Evolutionary conservation across 1,139 yeast genomes (phyloP), one percentile per base, ranked within the genome.

Genomic region (Yamadazyma atlantica): DNA sequence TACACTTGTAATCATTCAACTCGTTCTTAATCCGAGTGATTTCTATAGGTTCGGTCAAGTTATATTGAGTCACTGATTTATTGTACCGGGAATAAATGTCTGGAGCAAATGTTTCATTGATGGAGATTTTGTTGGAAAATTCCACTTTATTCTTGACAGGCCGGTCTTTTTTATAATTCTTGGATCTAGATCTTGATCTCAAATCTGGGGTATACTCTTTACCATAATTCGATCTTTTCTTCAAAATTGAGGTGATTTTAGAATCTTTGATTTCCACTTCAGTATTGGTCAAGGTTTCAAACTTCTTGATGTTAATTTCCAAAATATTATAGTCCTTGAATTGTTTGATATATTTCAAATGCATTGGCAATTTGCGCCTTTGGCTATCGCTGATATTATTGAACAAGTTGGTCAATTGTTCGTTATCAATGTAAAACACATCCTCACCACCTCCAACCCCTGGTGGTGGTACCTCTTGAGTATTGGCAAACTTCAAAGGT

Each of bases 81-180:
- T 77, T 77, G 54, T 66, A 73, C 29, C 83, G 60, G 45, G 73
- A 71, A 53, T 78, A 78, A 50, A 61, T 58, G 24, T 64, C 66
- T 3, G 78, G 66, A 2, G 79, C 64, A 47, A 62, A 73, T 0
- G 82, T 74, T 41, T 75, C 78, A 43, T 67, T 70, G 34, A 74
- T 58, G 24, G 52, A 56, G 18, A 75, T 61, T 40, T 64, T 64
- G 42, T 69, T 65, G n/a, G 77, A 64, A 46, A 77, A 77, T 28
- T 45, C 44, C 22, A 75, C 80, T 27, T 48, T 52, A 31, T 54
- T 60, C 15, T 18, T 8, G 12, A 48, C 53, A n/a, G n/a, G n/a
- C n/a, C n/a, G n/a, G n/a, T n/a, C 29, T 54, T 55, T 37, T 60
- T 55, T 27, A 28, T 28, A 14, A 21, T 28, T 28, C 21, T 11